These are phyloP conservation scores for Xerocomus nothofagi DNA, from an alignment of 1,284 basidiomycete species.

Conservation along the genomic window DNA sequence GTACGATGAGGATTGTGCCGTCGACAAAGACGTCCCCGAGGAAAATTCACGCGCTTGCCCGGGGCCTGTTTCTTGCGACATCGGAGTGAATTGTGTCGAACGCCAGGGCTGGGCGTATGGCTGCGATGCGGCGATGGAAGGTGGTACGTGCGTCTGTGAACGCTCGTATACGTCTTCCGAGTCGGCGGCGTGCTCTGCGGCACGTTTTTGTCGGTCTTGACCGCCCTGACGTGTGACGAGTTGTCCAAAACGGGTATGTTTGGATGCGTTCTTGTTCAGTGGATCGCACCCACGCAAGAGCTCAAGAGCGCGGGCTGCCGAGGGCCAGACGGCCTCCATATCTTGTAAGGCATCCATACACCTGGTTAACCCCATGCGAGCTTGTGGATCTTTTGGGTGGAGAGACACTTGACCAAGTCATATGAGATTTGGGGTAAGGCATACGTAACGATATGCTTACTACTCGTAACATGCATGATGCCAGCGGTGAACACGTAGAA, in stretches of 20 bases:
- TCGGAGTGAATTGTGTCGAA: constrained; percentile 23
- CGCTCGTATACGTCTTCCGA: constrained; percentile 35
- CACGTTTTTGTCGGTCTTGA: constrained; percentile 37
- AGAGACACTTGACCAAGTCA: constrained; percentile 45
- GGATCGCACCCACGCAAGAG: constrained; percentile 67
- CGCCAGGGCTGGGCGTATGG: constrained; percentile 33
- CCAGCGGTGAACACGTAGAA: constrained; percentile 84
- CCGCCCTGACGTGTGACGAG: constrained; percentile 37
- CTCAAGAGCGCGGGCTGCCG: constrained; percentile 71
- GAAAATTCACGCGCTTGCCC: constrained; percentile 17
- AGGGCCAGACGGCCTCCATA: constrained; percentile 78
- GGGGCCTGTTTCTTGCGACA: constrained; percentile 29
- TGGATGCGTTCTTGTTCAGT: constrained; percentile 35
- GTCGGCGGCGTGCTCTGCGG: constrained; percentile 36
- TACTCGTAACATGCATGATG: constrained; percentile 75
- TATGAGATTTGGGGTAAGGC: constrained; percentile 4
- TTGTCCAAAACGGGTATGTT: constrained; percentile 14
- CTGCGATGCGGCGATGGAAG: constrained; percentile 12
- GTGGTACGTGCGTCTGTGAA: constrained; percentile 21
- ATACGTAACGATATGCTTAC: constrained; percentile 36
- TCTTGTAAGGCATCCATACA: constrained; percentile 69
- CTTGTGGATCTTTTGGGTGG: constrained; percentile 67
- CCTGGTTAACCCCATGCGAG: constrained; percentile 59
- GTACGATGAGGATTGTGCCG: constrained; percentile 35
- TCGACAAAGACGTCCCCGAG: constrained; percentile 7